A percentile compares a stretch with the other conserved stretches of the same genome.
phyloP scores from a whole-genome alignment of 352 stramenopile genomes.

The Phytophthora boehmeriae region DNA sequence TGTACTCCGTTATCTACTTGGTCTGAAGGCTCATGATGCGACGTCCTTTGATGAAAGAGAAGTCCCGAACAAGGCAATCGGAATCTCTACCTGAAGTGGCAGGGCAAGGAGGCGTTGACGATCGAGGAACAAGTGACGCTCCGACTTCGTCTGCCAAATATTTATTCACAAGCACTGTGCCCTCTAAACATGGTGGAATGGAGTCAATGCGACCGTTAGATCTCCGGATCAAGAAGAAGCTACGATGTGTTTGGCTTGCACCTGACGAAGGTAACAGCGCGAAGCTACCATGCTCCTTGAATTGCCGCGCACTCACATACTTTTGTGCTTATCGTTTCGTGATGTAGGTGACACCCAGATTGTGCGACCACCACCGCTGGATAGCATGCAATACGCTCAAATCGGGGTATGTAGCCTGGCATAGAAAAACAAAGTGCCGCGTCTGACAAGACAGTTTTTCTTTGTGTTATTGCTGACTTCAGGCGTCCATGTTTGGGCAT shows the following conservation, averaged over 20 bases:
- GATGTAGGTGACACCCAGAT: slow-evolving; percentile 60
- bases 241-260: slow-evolving; percentile 69
- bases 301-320: not conserved
- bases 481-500: slow-evolving; percentile 66
- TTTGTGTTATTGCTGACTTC: not conserved
- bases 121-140: slow-evolving; percentile 5
- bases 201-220: slow-evolving; percentile 42
- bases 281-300: slow-evolving; percentile 5
- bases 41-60: slow-evolving; percentile 27
- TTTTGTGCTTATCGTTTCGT: not conserved
- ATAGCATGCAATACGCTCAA: slow-evolving; percentile 69
- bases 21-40: slow-evolving; percentile 22
- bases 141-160: slow-evolving; percentile 14
- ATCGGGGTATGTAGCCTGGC: slow-evolving; percentile 39
- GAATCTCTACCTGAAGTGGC: slow-evolving; percentile 33
- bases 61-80: slow-evolving; percentile 5
- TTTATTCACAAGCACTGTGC: slow-evolving; percentile 30
- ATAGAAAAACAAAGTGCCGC: not conserved
- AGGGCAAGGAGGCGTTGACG: slow-evolving; percentile 4
- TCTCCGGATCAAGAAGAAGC: slow-evolving; percentile 70
- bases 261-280: slow-evolving; percentile 64
- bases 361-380: slow-evolving; percentile 54
- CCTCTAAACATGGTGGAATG: slow-evolving; percentile 9
- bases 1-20: not conserved
- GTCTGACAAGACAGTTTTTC: not conserved